Conservation (phyloP, 2,329 filamentous ascomycete species). For the Trichoderma endophyticum region DNA sequence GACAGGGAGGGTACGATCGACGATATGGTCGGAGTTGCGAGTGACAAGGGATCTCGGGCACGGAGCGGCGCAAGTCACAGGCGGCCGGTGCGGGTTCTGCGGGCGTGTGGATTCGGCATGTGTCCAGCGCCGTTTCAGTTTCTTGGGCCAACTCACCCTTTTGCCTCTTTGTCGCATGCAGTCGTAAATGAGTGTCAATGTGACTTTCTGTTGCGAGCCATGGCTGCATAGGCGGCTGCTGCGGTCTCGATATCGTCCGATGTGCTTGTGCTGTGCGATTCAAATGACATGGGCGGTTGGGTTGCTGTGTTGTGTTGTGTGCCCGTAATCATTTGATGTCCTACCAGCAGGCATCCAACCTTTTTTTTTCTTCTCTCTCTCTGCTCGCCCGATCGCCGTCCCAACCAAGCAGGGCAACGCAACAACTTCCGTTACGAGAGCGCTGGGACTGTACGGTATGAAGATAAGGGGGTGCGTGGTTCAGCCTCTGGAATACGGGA, state of each 20-base stretch:
- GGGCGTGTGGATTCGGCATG: constrained; percentile 16
- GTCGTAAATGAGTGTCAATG: neutral
- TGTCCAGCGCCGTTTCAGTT: neutral
- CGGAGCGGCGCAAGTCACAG: constrained; percentile 10
- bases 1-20: constrained; percentile 14
- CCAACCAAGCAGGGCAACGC: neutral
- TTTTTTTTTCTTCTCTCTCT: neutral
- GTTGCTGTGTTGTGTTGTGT: too few species aligned
- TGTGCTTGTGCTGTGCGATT: neutral
- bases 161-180: neutral
- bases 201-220: constrained; percentile 5
- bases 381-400: neutral
- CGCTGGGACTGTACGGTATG: neutral
- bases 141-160: neutral
- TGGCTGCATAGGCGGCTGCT: neutral
- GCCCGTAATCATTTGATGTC: too few species aligned
- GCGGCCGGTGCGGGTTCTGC: neutral
- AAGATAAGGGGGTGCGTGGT: neutral
- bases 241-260: neutral
- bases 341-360: neutral
- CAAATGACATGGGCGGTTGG: too few species aligned
- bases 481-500: constrained; percentile 1
- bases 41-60: constrained; percentile 14
- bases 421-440: neutral
- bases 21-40: constrained; percentile 7